Percentiles rank a stretch among this genome's conserved stretches.
phyloP scores from a whole-genome alignment of 1,139 yeast genomes.

The Diutina rugosa region DNA sequence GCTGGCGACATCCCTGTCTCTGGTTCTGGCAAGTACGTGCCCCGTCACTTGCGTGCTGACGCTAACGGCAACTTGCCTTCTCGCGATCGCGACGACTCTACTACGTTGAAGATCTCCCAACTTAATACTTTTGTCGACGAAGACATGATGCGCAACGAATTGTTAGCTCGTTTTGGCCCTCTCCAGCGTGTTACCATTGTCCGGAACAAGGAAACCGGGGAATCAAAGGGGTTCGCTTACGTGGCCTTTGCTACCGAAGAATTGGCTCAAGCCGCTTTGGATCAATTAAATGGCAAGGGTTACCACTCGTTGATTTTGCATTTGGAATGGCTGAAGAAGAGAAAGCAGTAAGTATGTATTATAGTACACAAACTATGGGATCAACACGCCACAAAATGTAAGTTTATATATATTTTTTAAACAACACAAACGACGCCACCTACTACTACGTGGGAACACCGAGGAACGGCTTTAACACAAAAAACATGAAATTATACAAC shows the following conservation, averaged over 20 bases:
- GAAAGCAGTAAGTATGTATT: conserved; percentile 5
- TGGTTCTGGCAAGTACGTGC: conserved; percentile 45
- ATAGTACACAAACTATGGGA: not conserved
- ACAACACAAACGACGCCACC: too few species aligned
- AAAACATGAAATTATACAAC: not conserved
- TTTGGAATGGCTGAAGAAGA: conserved; percentile 48
- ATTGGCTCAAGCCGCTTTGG: conserved; percentile 69
- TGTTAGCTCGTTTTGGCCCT: conserved; percentile 61
- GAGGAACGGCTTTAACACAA: not conserved
- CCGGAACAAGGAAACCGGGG: conserved; percentile 87
- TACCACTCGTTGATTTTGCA: conserved; percentile 81
- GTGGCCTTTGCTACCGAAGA: conserved; percentile 64
- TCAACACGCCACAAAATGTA: too few species aligned
- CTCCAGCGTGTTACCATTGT: conserved; percentile 76
- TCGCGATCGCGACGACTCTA: conserved; percentile 66
- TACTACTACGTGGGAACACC: too few species aligned
- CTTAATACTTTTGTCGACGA: conserved; percentile 80
- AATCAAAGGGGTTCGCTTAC: conserved; percentile 95
- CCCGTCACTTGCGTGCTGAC: conserved; percentile 62
- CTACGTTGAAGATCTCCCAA: conserved; percentile 86
- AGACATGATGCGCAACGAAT: conserved; percentile 61
- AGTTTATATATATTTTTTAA: too few species aligned
- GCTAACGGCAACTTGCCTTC: conserved; percentile 31
- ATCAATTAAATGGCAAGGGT: conserved; percentile 79
- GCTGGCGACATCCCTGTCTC: conserved; percentile 18